Evolutionary conservation across 805 yeast genomes (phyloP).

Genomic region (Saccharomycopsis babjevae): DNA sequence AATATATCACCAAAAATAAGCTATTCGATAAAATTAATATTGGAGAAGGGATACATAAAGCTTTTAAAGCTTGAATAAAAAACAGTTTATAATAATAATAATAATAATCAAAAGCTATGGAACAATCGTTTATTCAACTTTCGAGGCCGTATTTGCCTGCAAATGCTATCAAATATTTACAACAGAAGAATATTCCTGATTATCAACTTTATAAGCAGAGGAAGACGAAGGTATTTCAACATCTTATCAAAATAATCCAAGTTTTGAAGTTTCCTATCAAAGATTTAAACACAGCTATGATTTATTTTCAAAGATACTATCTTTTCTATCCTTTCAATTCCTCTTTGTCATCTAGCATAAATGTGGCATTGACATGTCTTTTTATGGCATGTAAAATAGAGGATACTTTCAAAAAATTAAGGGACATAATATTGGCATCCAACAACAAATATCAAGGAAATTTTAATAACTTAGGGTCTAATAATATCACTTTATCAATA

Average conservation of each 20-base stretch:
- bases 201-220: slow-evolving; percentile 39
- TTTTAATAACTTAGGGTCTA: slow-evolving; percentile 10
- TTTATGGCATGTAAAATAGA: slow-evolving; percentile 69
- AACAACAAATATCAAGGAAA: slow-evolving; percentile 25
- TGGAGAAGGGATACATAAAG: no score
- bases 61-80: no score
- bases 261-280: slow-evolving; percentile 57
- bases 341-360: slow-evolving; percentile 34
- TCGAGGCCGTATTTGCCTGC: slow-evolving; percentile 54
- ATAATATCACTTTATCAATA: not conserved
- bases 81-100: no score
- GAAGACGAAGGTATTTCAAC: slow-evolving; percentile 43
- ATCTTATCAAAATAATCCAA: slow-evolving; percentile 42
- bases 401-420: slow-evolving; percentile 70
- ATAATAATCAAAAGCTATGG: not conserved
- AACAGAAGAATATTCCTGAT: slow-evolving; percentile 42
- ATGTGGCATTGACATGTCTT: slow-evolving; percentile 59
- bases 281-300: slow-evolving; percentile 60
- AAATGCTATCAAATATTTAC: slow-evolving; percentile 42
- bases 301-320: slow-evolving; percentile 61
- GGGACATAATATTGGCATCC: slow-evolving; percentile 47
- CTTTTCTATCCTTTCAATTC: slow-evolving; percentile 53
- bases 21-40: no score
- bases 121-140: slow-evolving; percentile 27
- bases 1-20: no score